Base-by-base conservation (phyloP, 1,139 yeast genomes). In the Kodamaea derodonti region DNA sequence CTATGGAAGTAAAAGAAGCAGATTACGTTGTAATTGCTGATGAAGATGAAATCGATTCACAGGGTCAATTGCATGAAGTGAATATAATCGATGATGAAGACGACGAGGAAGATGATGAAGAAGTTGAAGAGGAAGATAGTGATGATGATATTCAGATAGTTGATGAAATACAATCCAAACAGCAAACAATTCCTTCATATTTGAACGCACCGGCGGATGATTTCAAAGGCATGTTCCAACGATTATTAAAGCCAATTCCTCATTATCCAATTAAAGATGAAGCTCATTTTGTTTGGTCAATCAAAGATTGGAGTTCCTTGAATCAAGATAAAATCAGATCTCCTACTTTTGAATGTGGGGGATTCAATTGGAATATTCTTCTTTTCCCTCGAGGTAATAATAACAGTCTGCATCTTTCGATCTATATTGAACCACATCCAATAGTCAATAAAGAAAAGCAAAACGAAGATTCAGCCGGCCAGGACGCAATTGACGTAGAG, bases 321-420 rank as follows among this genome's bases (percentile, higher is more conserved):
- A 65, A 65, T 23, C 69, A 69, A 28, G 71, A 70, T 22, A 66
- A 67, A 42, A 83, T 44, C 71, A 81, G 69, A 36, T 68, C 73
- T 5, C 73, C 74, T 1, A 56, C 60, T 11, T 82, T 82, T 48
- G 67, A 60, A 35, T 73, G 82, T 42, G 95, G 94, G 2, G 83
- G 76, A 7, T 80, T 61, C 51, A 75, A 75, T 33, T 88, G 95
- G 87, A 78, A 82, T 47, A 58, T 87, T 6, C 63, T 90, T 33
- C 58, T 90, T 29, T 86, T 87, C 52, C 96, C 96, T 0, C 74
- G 72, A 36, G 95, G 92, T 3, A 80, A 80, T 46, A 68, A 70
- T 36, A 63, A 66, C 40, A 59, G 59, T 37, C 65, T 69, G 27
- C 60, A 59, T 35, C 49, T 82, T 11, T 83, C 90, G 2, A 58